These are phyloP conservation scores for Xylaria hypoxylon DNA, from an alignment of 2,329 filamentous ascomycete genomes.

Conservation along the genomic window DNA sequence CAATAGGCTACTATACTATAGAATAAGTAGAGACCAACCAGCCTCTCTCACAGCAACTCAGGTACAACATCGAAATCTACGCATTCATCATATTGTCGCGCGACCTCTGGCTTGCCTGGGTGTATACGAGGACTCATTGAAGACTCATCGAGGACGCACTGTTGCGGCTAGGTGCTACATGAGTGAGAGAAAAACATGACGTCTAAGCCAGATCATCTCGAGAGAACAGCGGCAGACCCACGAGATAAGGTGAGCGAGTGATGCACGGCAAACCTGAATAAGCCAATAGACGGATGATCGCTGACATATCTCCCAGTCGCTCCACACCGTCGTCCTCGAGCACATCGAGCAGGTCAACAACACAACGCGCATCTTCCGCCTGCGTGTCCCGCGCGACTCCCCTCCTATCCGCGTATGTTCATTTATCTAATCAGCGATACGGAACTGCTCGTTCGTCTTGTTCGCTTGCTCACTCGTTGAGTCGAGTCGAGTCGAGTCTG, in stretches of 20 bases:
- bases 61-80: too few species aligned
- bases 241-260: slow-evolving; percentile 66
- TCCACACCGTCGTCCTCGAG: slow-evolving; percentile 72
- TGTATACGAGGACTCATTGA: too few species aligned
- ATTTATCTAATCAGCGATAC: background rate
- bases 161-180: background rate
- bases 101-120: too few species aligned
- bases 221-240: slow-evolving; percentile 79
- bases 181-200: slow-evolving; percentile 39
- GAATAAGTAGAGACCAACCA: background rate
- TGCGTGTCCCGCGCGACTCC: slow-evolving; percentile 65
- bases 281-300: background rate
- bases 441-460: too few species aligned
- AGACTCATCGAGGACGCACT: too few species aligned
- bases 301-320: slow-evolving; percentile 51
- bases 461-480: background rate
- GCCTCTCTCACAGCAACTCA: too few species aligned
- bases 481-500: background rate
- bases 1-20: too few species aligned
- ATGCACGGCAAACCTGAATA: background rate
- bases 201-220: slow-evolving; percentile 65
- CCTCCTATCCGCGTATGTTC: slow-evolving; percentile 60
- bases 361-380: slow-evolving; percentile 73
- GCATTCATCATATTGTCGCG: too few species aligned
- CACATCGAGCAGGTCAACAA: slow-evolving; percentile 74